phyloP scores from a whole-genome alignment of 495 filamentous ascomycete species.

The Clavariopsis aquatica region DNA sequence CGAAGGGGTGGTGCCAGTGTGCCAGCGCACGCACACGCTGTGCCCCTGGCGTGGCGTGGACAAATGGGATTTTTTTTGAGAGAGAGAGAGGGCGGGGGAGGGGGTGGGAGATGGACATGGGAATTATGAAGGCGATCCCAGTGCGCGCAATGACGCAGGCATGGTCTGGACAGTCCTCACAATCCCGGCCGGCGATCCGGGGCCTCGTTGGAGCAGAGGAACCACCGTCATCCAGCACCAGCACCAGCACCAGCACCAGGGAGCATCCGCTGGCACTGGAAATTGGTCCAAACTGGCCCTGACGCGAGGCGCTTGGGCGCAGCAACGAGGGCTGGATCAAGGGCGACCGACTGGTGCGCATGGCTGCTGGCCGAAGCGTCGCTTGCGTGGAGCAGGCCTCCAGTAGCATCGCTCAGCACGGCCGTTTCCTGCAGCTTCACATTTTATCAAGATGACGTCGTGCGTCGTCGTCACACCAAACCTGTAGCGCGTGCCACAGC shows the following conservation, averaged over 20 bases:
- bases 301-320: background rate
- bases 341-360: background rate
- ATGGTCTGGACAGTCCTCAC: background rate
- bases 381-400: background rate
- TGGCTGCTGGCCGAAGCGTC: background rate
- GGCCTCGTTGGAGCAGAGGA: background rate
- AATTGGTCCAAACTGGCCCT: background rate
- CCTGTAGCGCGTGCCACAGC: conserved; percentile 14
- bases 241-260: background rate
- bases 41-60: background rate
- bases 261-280: background rate
- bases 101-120: background rate
- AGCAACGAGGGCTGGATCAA: background rate
- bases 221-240: background rate
- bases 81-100: too few species aligned
- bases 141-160: background rate
- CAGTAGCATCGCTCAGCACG: background rate
- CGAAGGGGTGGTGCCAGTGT: too few species aligned
- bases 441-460: conserved; percentile 16
- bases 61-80: conserved; percentile 1
- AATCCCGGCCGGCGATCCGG: conserved; percentile 1
- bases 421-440: background rate
- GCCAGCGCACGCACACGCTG: background rate
- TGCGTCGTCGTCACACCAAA: background rate
- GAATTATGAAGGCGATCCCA: background rate